These are phyloP conservation scores for Glycine soja DNA, from an alignment of 306 rosid genomes.

Conservation along the genomic window DNA sequence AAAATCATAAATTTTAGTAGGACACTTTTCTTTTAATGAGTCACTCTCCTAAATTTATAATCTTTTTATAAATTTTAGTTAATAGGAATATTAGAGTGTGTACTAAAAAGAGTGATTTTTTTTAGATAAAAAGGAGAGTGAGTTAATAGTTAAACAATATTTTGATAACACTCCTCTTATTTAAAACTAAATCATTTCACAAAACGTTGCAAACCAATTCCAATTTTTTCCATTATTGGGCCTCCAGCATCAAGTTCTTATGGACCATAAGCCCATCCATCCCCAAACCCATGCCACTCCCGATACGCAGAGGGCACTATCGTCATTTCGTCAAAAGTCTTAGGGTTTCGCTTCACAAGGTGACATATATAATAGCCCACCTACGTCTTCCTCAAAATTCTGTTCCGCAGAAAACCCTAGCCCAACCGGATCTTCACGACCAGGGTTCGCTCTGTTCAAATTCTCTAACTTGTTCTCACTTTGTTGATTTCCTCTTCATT, in stretches of 20 bases:
- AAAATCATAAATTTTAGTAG: too few relatives aligned
- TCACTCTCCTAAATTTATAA: too few relatives aligned
- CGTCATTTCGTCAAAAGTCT: constrained; percentile 30
- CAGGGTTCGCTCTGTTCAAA: constrained; percentile 32
- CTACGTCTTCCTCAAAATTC: background rate
- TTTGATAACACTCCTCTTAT: too few relatives aligned
- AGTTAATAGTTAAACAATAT: too few relatives aligned
- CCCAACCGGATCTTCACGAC: background rate
- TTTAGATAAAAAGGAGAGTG: too few relatives aligned
- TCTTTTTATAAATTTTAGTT: too few relatives aligned
- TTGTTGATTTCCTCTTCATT: background rate
- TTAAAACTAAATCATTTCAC: too few relatives aligned
- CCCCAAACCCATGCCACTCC: background rate
- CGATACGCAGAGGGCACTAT: constrained; percentile 32
- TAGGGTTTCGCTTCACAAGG: constrained; percentile 53
- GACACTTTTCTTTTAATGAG: too few relatives aligned
- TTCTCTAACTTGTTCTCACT: background rate
- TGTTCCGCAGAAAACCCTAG: constrained; percentile 51
- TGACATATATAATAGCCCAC: constrained; percentile 38
- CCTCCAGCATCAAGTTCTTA: background rate
- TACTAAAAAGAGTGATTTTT: too few relatives aligned
- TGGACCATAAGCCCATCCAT: background rate
- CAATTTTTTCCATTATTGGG: background rate
- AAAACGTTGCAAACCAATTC: too few relatives aligned
- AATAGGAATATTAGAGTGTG: too few relatives aligned